Evolutionary conservation across 805 yeast species (phyloP), one percentile per base, ranked within the genome.

Genomic region (Wickerhamomyces strasburgensis): DNA sequence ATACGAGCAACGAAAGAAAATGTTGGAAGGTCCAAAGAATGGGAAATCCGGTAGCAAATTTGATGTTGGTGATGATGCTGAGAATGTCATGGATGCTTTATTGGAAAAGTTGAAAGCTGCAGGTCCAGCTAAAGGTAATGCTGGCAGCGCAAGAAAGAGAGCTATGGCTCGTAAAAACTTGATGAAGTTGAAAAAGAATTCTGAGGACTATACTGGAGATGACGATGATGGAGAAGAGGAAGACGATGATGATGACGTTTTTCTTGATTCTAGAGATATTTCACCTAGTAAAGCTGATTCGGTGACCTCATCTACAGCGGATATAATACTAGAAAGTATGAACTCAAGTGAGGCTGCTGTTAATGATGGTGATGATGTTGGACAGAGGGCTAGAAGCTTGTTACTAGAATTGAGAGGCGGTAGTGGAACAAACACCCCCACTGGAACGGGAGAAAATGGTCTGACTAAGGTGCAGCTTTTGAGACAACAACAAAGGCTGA

Each of bases 61-160:
- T 13, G 59, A 56, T 28, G 60, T 49, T 13, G 64, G 52, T 15
- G 60, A 50, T 27, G 62, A 56, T 0, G 69, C 61, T 14, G 68
- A 64, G 19, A 74, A 67, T 10, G 78, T 87, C 29, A 87, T 93
- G 84, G 98, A 93, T 57, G 75, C 82, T 25, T 67, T 93, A 33
- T 69, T 93, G 40, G 95, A 88, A 57, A 86, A 84, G 53, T 72
- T 93, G 52, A 82, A 88, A 54, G 88, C 89, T 14, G 85, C 93
- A 0, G 95, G 90, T 1, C 84, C 93, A 9, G 62, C 78, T 5
- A 77, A 78, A 43, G 78, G 85, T 5, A 93, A 88, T 44, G 76
- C 93, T 1, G 67, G 85, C 2, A 75, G 87, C 4, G 94, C 95
- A 0, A 69, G 95, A 50, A 77, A 86, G 50, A 69, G 93, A 37